Percentiles rank a stretch among this genome's conserved stretches.
phyloP scores from a whole-genome alignment of 2,329 filamentous ascomycete genomes.

The Bertia moriformis region DNA sequence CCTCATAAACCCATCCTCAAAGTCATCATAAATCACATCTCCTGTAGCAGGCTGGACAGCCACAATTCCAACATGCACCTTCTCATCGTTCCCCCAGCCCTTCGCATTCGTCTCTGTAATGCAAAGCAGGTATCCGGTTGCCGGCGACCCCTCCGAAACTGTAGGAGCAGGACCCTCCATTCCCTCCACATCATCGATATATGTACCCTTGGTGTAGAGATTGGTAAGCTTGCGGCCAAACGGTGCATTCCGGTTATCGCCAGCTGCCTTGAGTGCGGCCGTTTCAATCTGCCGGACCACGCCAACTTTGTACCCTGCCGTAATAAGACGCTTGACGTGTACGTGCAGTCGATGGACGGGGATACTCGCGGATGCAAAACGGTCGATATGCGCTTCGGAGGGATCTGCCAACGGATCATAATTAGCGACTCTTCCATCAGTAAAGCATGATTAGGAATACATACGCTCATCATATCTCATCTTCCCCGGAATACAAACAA shows the following conservation, averaged over 20 bases:
- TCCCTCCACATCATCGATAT: slow-evolving; percentile 58
- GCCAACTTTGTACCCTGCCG: slow-evolving; percentile 60
- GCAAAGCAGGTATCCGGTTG: slow-evolving; percentile 51
- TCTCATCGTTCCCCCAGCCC: slow-evolving; percentile 52
- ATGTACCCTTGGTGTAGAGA: slow-evolving; percentile 64
- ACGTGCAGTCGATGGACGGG: slow-evolving; percentile 60
- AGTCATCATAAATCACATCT: slow-evolving; percentile 61
- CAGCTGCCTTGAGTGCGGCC: slow-evolving; percentile 58
- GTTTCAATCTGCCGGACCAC: slow-evolving; percentile 62
- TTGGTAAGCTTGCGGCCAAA: slow-evolving; percentile 62
- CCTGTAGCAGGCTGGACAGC: slow-evolving; percentile 63
- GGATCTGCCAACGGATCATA: too few relatives aligned
- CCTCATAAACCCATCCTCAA: slow-evolving; percentile 65
- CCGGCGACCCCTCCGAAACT: slow-evolving; percentile 20
- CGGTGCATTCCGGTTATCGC: slow-evolving; percentile 57
- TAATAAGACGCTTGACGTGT: slow-evolving; percentile 57
- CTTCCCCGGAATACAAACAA: slow-evolving; percentile 64
- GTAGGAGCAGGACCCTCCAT: slow-evolving; percentile 25
- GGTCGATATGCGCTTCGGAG: slow-evolving; percentile 55
- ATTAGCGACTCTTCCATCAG: too few relatives aligned
- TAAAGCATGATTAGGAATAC: slow-evolving; percentile 12
- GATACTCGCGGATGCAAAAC: slow-evolving; percentile 61
- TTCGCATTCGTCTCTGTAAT: slow-evolving; percentile 56
- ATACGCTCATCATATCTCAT: slow-evolving; percentile 54
- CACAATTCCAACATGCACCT: slow-evolving; percentile 55